Evolutionary conservation across 164 flowering plant species (phyloP).

Genomic region (Piper betle): DNA sequence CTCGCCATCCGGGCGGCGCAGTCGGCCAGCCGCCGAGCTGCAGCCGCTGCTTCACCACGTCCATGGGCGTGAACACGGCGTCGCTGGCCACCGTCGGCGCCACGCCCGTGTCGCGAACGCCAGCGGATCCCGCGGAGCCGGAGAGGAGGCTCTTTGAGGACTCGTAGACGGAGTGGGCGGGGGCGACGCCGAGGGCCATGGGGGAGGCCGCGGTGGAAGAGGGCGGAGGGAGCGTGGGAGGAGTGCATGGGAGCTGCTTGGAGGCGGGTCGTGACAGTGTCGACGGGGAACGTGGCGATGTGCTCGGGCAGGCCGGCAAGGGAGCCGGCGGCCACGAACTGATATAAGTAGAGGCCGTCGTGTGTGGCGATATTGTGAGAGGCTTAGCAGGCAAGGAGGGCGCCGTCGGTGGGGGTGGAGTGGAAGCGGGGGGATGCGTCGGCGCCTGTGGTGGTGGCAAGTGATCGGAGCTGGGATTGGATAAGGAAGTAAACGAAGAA

Average conservation of each 20-base stretch:
- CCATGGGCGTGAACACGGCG: slow-evolving; percentile 66
- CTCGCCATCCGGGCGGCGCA: slow-evolving; percentile 32
- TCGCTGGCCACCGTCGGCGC: slow-evolving; percentile 50
- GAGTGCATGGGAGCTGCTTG: slow-evolving; percentile 31
- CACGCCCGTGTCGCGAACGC: slow-evolving; percentile 19
- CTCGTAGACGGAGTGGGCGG: slow-evolving; percentile 63
- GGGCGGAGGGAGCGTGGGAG: slow-evolving; percentile 23
- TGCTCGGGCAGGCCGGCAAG: slow-evolving; percentile 47
- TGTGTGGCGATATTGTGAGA: slow-evolving; percentile 11
- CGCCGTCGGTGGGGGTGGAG: slow-evolving; percentile 10
- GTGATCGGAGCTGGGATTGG: slow-evolving; percentile 5
- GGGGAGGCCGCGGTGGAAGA: slow-evolving; percentile 48
- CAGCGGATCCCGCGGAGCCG: slow-evolving; percentile 8
- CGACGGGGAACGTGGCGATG: slow-evolving; percentile 47
- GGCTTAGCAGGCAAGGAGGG: slow-evolving; percentile 12
- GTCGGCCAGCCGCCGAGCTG: slow-evolving; percentile 38
- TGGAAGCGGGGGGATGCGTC: slow-evolving; percentile 20
- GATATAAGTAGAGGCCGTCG: slow-evolving; percentile 46
- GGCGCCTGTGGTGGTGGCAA: not conserved
- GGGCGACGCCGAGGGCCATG: slow-evolving; percentile 67
- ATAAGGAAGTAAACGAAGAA: slow-evolving; percentile 15
- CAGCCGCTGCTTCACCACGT: slow-evolving; percentile 64
- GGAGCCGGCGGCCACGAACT: slow-evolving; percentile 50
- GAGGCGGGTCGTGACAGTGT: slow-evolving; percentile 43
- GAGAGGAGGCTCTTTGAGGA: slow-evolving; percentile 25